Evolutionary conservation across 768 basidiomycete genomes (phyloP).

Genomic region (Auriculariales sp.): DNA sequence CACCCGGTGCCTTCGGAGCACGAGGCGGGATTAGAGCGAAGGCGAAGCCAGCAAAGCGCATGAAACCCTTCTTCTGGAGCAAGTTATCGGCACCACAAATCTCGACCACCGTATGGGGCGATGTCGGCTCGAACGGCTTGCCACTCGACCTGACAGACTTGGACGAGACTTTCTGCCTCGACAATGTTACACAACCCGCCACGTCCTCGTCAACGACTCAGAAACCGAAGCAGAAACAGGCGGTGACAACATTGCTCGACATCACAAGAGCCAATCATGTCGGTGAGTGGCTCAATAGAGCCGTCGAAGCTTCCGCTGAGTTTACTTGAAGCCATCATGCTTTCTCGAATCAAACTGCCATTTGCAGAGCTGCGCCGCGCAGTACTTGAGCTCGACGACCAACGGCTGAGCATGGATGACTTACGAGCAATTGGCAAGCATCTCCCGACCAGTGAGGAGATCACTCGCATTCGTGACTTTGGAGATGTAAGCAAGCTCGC

Average conservation of each 20-base stretch:
- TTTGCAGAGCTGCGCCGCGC: conserved; percentile 55
- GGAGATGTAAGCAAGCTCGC: conserved; percentile 60
- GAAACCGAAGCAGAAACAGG: conserved; percentile 30
- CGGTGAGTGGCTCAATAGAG: conserved; percentile 27
- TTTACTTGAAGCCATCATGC: conserved; percentile 54
- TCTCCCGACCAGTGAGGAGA: conserved; percentile 73
- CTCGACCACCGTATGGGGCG: conserved; percentile 55
- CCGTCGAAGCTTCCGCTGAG: neutral
- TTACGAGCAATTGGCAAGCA: conserved; percentile 61
- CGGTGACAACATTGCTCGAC: conserved; percentile 57
- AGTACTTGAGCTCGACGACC: conserved; percentile 58
- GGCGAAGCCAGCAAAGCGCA: conserved; percentile 33
- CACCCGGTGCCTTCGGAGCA: too few relatives aligned
- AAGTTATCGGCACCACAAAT: conserved; percentile 40
- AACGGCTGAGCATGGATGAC: conserved; percentile 53
- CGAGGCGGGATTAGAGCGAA: conserved; percentile 13
- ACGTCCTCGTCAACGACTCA: conserved; percentile 23
- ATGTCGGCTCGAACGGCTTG: conserved; percentile 22
- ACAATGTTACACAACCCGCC: conserved; percentile 25
- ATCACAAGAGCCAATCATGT: conserved; percentile 76
- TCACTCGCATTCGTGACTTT: conserved; percentile 50
- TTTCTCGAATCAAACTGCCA: conserved; percentile 55
- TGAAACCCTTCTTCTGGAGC: conserved; percentile 88
- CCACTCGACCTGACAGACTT: conserved; percentile 54
- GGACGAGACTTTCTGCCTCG: conserved; percentile 56